Conservation (phyloP, 2,329 filamentous ascomycete genomes). For the Dryadomyces sulphureus region DNA sequence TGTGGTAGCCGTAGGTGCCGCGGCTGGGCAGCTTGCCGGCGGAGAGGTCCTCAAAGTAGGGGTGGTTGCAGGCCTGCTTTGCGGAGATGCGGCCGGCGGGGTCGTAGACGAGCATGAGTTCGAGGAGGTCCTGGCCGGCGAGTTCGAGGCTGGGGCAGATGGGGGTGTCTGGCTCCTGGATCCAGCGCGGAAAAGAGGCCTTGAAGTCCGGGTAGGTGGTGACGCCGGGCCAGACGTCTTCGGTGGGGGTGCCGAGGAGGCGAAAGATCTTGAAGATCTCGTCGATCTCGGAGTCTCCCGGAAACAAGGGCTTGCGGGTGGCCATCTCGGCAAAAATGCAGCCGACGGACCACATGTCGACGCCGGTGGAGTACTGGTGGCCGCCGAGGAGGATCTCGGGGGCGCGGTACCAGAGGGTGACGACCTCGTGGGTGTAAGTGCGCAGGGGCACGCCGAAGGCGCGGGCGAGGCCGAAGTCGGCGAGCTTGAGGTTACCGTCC, state of each 20-base stretch:
- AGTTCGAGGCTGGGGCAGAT: conserved; percentile 60
- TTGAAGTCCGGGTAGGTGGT: conserved; percentile 86
- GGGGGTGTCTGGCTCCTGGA: conserved; percentile 45
- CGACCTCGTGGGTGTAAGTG: conserved; percentile 85
- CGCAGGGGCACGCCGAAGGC: conserved; percentile 78
- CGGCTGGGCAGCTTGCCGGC: not conserved
- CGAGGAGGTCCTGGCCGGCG: conserved; percentile 48
- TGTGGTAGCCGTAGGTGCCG: not conserved
- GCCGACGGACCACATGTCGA: conserved; percentile 85
- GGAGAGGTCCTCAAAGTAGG: conserved; percentile 48
- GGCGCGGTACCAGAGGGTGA: conserved; percentile 78
- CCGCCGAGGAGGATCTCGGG: conserved; percentile 78
- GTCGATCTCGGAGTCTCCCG: conserved; percentile 80
- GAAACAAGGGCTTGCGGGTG: conserved; percentile 77
- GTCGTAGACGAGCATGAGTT: conserved; percentile 64
- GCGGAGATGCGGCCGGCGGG: conserved; percentile 72
- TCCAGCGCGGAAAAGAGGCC: conserved; percentile 76
- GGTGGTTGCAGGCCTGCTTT: conserved; percentile 72
- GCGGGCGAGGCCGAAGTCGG: conserved; percentile 74
- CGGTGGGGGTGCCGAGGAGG: conserved; percentile 65
- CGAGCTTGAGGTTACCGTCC: conserved; percentile 76
- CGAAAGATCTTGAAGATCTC: conserved; percentile 93
- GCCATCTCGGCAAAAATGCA: conserved; percentile 92
- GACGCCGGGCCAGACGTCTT: conserved; percentile 71
- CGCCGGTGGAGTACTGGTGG: conserved; percentile 80